Conservation (phyloP, 139 green algal genomes). For the Eudorina sp. region DNA sequence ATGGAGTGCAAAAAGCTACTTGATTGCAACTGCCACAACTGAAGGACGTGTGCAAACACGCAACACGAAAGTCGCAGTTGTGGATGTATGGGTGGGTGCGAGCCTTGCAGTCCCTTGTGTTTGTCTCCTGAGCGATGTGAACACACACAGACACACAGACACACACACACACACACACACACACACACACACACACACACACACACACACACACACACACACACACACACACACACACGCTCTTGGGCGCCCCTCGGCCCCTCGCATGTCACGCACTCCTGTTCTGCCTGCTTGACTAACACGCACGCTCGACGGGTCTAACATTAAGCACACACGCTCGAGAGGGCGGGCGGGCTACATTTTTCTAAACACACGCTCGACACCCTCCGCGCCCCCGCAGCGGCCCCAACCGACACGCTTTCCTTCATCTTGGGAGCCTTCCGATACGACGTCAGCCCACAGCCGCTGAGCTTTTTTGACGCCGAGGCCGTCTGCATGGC, state of each 20-base stretch:
- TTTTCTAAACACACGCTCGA: background rate
- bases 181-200: background rate
- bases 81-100: background rate
- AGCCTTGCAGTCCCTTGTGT: background rate
- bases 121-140: background rate
- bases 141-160: background rate
- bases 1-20: background rate
- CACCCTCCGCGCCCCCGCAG: background rate
- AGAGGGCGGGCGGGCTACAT: too few species aligned
- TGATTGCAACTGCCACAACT: too few species aligned
- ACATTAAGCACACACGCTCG: background rate
- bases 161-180: background rate
- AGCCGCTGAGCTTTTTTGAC: background rate
- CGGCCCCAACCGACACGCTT: background rate
- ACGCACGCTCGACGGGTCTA: background rate
- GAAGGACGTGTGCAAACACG: too few species aligned
- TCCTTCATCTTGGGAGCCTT: background rate
- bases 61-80: too few species aligned
- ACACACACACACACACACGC: background rate
- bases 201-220: background rate
- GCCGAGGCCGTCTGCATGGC: background rate
- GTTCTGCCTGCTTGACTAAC: too few species aligned
- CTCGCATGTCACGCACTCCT: too few species aligned
- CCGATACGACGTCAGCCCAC: background rate
- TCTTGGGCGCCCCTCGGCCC: too few species aligned